phyloP scores from a whole-genome alignment of 2,329 filamentous ascomycete genomes.

The Hymenoscyphus salicellus region DNA sequence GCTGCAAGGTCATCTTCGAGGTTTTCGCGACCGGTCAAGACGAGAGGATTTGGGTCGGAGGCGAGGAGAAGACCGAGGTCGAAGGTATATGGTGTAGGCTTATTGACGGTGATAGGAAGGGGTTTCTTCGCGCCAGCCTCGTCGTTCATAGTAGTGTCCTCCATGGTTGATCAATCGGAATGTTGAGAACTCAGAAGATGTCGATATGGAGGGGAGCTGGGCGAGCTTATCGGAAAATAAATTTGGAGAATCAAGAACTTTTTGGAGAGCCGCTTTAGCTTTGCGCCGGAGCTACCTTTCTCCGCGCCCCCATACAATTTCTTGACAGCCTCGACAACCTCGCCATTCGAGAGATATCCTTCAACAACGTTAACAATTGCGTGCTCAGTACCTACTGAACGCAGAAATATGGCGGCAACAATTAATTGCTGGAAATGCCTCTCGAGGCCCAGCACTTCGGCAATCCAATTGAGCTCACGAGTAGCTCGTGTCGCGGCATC shows the following conservation, averaged over 20 bases:
- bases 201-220: constrained; percentile 4
- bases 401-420: constrained; percentile 49
- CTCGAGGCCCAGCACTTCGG: constrained; percentile 43
- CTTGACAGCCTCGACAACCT: constrained; percentile 6
- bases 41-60: constrained; percentile 81
- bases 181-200: constrained; percentile 1
- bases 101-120: constrained; percentile 65
- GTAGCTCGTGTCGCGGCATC: constrained; percentile 17
- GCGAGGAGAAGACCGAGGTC: constrained; percentile 84
- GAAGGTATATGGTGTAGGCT: constrained; percentile 88
- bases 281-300: not conserved
- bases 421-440: constrained; percentile 57
- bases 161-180: constrained; percentile 4
- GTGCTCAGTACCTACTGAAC: constrained; percentile 7
- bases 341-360: not conserved
- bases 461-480: constrained; percentile 20
- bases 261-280: constrained; percentile 19
- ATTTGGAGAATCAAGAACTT: constrained; percentile 19
- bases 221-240: constrained; percentile 13
- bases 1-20: constrained; percentile 68
- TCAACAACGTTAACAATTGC: not conserved
- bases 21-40: constrained; percentile 46
- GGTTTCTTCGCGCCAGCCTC: constrained; percentile 13
- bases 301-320: constrained; percentile 10
- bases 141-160: constrained; percentile 8